Base-by-base conservation (phyloP, 208 protist genomes). In the Trypanosoma lewisi region DNA sequence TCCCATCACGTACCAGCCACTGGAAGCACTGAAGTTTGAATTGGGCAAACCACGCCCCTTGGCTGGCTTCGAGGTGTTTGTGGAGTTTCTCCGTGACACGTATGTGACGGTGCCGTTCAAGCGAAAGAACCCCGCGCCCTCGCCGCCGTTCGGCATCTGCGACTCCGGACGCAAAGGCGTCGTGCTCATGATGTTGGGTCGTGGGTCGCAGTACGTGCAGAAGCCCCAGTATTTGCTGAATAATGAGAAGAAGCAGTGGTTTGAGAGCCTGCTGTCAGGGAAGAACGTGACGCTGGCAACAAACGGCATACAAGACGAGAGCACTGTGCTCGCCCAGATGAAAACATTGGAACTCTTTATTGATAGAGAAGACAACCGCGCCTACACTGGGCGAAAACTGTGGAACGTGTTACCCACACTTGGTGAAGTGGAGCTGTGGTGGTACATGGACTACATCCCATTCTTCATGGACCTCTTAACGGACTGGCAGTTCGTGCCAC, bases 401-500 rank as follows among this genome's bases (percentile, higher is more conserved):
- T 93, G 83, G 75, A 89, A 87, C 66, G 78, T 91, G 33, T 28
- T 91, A 11, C 59, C 75, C 9, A 78, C 79, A 30, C 49, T 94
- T 42, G 73, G 63, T 9, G 78, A 80, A 21, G 68, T 67, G 11
- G 71, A 89, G 72, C 9, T 91, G 55, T 89, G 79, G 72, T 94
- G 79, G 68, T 84, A 91, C 55, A 89, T 90, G 82, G 72, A 77
- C 41, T 89, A 91, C 70, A 67, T 87, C 2, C 66, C 81, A 62
- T 93, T 87, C 55, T 91, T 96, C 62, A 58, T 83, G n/a, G 90
- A 92, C 67, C 60, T 96, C 23, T 61, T 93, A 17, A 81, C 80
- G 30, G 85, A 96, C 76, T 96, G 78, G 78, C 82, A 93, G 72
- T 94, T 87, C 61, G 76, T 86, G 11, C 71, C 78, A 25, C 62